A percentile compares a stretch with the other conserved stretches of the same genome.
These are phyloP conservation scores for Arabidopsis arenosa DNA, from an alignment of 345 rosid genomes.

Conservation along the genomic window DNA sequence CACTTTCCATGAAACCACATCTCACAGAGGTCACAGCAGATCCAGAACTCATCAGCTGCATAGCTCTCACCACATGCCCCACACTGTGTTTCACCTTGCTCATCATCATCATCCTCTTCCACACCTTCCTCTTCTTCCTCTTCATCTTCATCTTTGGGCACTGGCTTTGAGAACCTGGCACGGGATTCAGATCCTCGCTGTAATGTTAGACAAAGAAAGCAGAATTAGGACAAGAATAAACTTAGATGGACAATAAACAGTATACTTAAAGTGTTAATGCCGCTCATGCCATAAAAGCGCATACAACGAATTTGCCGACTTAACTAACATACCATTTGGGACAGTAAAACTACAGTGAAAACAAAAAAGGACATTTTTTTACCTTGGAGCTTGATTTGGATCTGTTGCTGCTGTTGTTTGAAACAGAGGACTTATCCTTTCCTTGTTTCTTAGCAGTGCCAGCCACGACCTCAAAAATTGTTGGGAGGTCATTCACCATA, in stretches of 20 bases:
- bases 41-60: slow-evolving; percentile 80
- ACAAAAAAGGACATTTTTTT: not conserved
- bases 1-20: slow-evolving; percentile 73
- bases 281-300: too few relatives aligned
- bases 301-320: too few relatives aligned
- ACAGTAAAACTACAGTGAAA: too few relatives aligned
- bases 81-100: slow-evolving; percentile 45
- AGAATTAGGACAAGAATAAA: slow-evolving; percentile 13
- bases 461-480: slow-evolving; percentile 79
- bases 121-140: slow-evolving; percentile 54
- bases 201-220: slow-evolving; percentile 21
- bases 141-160: slow-evolving; percentile 50
- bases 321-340: too few relatives aligned
- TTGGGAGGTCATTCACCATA: slow-evolving; percentile 87
- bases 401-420: slow-evolving; percentile 73
- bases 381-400: slow-evolving; percentile 83
- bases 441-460: slow-evolving; percentile 69
- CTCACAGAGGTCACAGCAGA: slow-evolving; percentile 76
- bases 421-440: slow-evolving; percentile 65
- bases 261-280: too few relatives aligned
- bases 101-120: slow-evolving; percentile 68
- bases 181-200: slow-evolving; percentile 63
- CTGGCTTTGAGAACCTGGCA: slow-evolving; percentile 50
- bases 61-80: slow-evolving; percentile 77
- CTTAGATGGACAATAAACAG: slow-evolving; percentile 3